These are phyloP conservation scores for Starmera quercuum DNA, from an alignment of 805 yeast species.

Conservation along the genomic window DNA sequence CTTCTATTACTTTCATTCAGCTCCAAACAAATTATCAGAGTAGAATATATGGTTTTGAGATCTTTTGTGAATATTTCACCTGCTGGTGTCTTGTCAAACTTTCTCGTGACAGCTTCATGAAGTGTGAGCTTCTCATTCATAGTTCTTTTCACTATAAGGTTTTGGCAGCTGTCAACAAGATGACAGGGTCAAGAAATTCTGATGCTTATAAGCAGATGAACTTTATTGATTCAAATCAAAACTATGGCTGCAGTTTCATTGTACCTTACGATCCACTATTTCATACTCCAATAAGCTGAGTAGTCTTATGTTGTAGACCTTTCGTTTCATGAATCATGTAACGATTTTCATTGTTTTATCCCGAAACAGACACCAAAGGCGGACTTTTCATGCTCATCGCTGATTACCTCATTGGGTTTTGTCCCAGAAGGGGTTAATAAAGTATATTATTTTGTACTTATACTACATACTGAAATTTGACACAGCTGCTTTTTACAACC, in stretches of 20 bases:
- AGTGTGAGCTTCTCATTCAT: constrained; percentile 15
- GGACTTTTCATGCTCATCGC: neutral
- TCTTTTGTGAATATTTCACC: constrained; percentile 51
- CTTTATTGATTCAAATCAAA: neutral
- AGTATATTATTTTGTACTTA: too few species aligned
- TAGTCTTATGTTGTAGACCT: too few species aligned
- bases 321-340: too few species aligned
- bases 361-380: constrained; percentile 10
- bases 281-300: neutral
- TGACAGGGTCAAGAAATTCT: too few species aligned
- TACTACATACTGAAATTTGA: constrained; percentile 1
- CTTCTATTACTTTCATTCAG: constrained; percentile 24
- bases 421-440: too few species aligned
- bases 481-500: constrained; percentile 10
- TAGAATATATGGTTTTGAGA: constrained; percentile 50
- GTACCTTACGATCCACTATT: neutral
- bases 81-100: constrained; percentile 41
- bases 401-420: too few species aligned
- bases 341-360: constrained; percentile 13
- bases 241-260: neutral
- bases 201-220: too few species aligned
- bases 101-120: constrained; percentile 36
- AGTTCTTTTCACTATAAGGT: too few species aligned
- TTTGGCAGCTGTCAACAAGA: too few species aligned
- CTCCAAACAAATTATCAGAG: constrained; percentile 37